Percentiles rank a stretch among this genome's conserved stretches.
These are phyloP conservation scores for Sanghuangporus sanghuang DNA, from an alignment of 1,284 basidiomycete species.

Conservation along the genomic window DNA sequence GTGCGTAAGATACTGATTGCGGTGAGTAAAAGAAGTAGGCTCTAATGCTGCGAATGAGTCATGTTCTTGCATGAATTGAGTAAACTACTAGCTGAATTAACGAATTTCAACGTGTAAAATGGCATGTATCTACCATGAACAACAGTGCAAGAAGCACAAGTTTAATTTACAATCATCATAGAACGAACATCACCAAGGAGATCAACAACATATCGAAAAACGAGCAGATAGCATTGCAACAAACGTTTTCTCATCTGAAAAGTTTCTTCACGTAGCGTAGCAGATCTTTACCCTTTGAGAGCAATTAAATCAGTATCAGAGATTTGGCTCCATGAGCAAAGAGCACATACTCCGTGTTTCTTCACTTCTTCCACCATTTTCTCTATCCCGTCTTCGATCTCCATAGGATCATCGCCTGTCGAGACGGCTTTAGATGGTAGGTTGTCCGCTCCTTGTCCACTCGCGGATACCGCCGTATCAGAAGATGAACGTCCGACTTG, in stretches of 20 bases:
- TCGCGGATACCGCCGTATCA: neutral
- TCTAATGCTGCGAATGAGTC: no score
- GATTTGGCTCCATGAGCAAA: neutral
- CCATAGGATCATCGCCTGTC: constrained; percentile 26
- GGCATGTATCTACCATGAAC: no score
- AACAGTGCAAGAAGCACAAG: no score
- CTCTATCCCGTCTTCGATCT: constrained; percentile 50
- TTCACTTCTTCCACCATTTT: constrained; percentile 74
- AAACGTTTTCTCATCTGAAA: constrained; percentile 30
- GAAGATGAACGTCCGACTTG: constrained; percentile 14
- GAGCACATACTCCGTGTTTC: constrained; percentile 53
- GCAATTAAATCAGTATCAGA: neutral
- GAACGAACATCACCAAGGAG: no score
- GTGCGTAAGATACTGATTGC: no score
- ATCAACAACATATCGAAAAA: neutral
- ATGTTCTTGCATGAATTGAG: no score
- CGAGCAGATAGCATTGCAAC: neutral
- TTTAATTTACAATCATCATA: no score
- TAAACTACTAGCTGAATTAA: no score
- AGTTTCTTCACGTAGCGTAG: constrained; percentile 68
- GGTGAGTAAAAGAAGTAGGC: no score
- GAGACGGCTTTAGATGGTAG: neutral
- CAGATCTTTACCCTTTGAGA: constrained; percentile 60
- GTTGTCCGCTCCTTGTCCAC: neutral
- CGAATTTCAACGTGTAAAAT: no score